These are phyloP conservation scores for Phytophthora parvispora DNA, from an alignment of 352 stramenopile species.

Conservation along the genomic window DNA sequence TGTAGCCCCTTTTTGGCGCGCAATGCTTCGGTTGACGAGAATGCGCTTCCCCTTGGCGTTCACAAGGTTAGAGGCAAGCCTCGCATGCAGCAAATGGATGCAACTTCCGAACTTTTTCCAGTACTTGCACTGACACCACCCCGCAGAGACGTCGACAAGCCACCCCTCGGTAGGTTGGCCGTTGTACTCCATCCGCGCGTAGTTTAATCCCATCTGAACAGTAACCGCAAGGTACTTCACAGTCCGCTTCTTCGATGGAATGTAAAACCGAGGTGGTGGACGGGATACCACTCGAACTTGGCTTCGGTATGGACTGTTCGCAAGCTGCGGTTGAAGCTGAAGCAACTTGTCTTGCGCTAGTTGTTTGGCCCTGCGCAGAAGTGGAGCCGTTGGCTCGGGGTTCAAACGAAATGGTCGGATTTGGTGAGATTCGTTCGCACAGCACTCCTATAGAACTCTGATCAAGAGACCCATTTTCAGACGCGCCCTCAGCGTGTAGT, in stretches of 20 bases:
- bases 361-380: background rate
- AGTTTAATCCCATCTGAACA: conserved; percentile 5
- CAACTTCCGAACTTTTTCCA: conserved; percentile 15
- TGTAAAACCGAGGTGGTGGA: background rate
- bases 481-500: background rate
- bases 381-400: background rate
- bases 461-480: background rate
- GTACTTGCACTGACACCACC: conserved; percentile 9
- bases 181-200: conserved; percentile 6
- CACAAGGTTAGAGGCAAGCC: background rate
- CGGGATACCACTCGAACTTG: background rate
- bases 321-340: background rate
- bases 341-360: background rate
- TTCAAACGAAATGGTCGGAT: background rate
- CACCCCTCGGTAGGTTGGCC: background rate
- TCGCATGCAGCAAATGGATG: conserved; percentile 5
- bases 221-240: conserved; percentile 7
- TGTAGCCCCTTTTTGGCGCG: background rate
- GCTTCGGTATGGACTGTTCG: background rate
- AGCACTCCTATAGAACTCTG: background rate
- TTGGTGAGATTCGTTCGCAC: background rate
- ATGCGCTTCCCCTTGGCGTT: background rate
- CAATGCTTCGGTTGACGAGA: conserved; percentile 9
- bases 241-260: background rate
- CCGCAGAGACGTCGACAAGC: background rate